Base-by-base conservation (phyloP, 768 basidiomycete species). In the Cystobasidiopsis lactophilus region DNA sequence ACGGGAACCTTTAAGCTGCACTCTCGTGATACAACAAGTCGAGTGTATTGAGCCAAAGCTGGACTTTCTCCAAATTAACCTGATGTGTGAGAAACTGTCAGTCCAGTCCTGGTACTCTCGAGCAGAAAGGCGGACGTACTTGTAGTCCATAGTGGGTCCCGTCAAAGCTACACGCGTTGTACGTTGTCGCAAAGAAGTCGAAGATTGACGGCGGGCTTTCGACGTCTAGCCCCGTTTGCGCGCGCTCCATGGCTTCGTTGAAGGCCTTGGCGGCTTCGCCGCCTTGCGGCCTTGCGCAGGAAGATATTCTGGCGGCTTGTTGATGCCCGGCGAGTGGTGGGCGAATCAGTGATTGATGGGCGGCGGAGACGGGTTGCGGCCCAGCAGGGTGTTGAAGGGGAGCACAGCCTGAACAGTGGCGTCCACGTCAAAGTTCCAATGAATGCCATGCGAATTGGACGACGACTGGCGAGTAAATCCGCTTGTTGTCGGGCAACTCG, bases 21-120 rank as follows among this genome's bases (percentile, higher is more conserved):
- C n/a, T 35, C 40, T 54, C 29, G 24, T 41, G 41, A 46, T 48
- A 54, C 0, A 38, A 11, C 5, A 50, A 30, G 40, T 54, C 53
- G 3, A 54, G 35, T 3, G 43, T 19, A 19, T 43, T 54, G 23
- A 54, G 53, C 10, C 47, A 3, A 10, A 49, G n/a, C 9, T 50
- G 40, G 41, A 26, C 53, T 47, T 54, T 54, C 16, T 54, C 53
- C 21, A 43, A n/a, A 21, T 52, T 51, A 19, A 51, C 39, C 24
- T 51, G 40, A 39, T 29, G 37, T 38, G 29, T 1, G 19, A 29
- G 21, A n/a, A n/a, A n/a, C n/a, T n/a, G n/a, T n/a, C 29, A 40
- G 27, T 37, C 39, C 31, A 31, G 5, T 7, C 9, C 3, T 11
- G 4, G 23, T 26, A 1, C 3, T 3, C 3, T n/a, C 21, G 29